Base-by-base conservation (phyloP, 441 rosid species). In the Arabidopsis hybrid region DNA sequence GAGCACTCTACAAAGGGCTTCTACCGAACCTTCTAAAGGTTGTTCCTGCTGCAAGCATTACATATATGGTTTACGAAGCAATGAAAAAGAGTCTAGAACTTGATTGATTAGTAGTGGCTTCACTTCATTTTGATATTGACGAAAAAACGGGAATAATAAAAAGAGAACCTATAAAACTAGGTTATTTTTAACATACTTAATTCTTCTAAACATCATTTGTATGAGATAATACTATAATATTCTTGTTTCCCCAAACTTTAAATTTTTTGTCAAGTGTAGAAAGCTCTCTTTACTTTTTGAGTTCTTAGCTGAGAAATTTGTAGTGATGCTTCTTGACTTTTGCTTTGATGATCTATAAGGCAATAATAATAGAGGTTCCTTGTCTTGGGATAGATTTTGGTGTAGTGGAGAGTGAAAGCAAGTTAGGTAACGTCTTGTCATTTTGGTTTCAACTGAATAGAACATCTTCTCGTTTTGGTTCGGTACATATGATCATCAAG, bases 31-130 rank as follows among this genome's bases (percentile, higher is more conserved):
- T 87, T 81, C 83, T 87, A 38, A 85, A 85, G 78, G 91, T 85
- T 58, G 86, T 87, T 66, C 91, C 89, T 51, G 85, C 89, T 61
- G 88, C 89, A 42, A 87, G 91, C 79, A 87, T 87, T 69, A 85
- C 91, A n/a, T 87, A 87, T 73, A 68, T 85, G 83, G 88, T 84
- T 69, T 88, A 88, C 45, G 92, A 88, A 78, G 76, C 80, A 56
- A 86, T 86, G 92, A 88, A 88, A 75, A 86, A 84, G 83, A 84
- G 83, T 56, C 78, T 88, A 47, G 86, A 83, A 57, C 82, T 88
- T 77, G 87, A 84, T 86, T 77, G 87, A 84, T 60, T n/a, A n/a
- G n/a, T 82, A 74, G n/a, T 58, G 64, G 82, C 52, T 64, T 73
- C 47, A 45, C 68, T 50, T 65, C 59, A 64, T 42, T 65, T 77